phyloP scores from a whole-genome alignment of 495 filamentous ascomycete genomes.

The Opeltia flavorubescens region DNA sequence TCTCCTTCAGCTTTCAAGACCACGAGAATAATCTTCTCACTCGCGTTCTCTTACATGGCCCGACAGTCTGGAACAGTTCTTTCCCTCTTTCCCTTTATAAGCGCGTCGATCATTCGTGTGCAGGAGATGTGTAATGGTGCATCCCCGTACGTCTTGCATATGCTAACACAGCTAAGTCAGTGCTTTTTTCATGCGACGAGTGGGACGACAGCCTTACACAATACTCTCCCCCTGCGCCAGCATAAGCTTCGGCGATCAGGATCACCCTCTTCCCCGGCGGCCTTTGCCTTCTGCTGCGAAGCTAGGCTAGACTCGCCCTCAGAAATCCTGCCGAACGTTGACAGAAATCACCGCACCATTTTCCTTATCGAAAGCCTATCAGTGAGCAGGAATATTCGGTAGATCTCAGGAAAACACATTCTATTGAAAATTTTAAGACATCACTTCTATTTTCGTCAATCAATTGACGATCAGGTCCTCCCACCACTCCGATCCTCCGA shows the following conservation, averaged over 20 bases:
- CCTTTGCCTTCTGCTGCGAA: not conserved
- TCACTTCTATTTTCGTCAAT: too few species aligned
- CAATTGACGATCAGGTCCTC: too few species aligned
- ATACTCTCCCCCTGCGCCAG: not conserved
- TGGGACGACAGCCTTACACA: not conserved
- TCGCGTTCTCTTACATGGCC: not conserved
- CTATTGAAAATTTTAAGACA: too few species aligned
- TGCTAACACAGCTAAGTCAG: not conserved
- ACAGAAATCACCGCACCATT: too few species aligned
- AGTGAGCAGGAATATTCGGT: not conserved
- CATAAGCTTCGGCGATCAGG: slow-evolving; percentile 2
- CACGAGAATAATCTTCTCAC: too few species aligned
- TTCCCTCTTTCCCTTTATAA: not conserved
- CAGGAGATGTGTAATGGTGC: too few species aligned
- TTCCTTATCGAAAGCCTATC: too few species aligned
- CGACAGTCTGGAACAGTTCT: not conserved
- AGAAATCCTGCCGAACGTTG: too few species aligned
- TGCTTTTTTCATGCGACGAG: too few species aligned
- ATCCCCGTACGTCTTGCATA: not conserved
- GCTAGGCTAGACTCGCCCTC: not conserved
- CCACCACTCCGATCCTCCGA: too few species aligned
- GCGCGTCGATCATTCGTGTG: not conserved
- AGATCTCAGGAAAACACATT: too few species aligned
- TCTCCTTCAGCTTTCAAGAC: too few species aligned
- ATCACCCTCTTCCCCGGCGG: not conserved